A percentile compares a stretch with the other conserved stretches of the same genome.
Conservation (phyloP, 371 early-diverging fungal genomes). For the Mucor saturninus region DNA sequence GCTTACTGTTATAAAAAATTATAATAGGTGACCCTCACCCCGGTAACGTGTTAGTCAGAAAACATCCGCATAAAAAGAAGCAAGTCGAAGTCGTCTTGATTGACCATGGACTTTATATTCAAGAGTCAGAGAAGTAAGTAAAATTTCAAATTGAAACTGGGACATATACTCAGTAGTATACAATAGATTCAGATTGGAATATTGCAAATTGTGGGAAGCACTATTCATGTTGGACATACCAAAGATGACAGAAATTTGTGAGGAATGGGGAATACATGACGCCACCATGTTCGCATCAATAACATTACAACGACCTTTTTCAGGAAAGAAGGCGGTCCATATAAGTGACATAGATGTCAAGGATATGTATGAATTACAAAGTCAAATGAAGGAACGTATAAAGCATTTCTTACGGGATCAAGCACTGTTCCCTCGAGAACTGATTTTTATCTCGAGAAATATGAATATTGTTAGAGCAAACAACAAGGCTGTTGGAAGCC, state of each 20-base stretch:
- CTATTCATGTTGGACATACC: conserved; percentile 76
- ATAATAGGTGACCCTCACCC: conserved; percentile 78
- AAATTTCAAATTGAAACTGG: too few species aligned
- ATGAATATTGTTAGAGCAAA: conserved; percentile 88
- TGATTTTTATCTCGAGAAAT: conserved; percentile 90
- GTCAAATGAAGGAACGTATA: conserved; percentile 73
- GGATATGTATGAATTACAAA: conserved; percentile 76
- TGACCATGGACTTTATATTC: conserved; percentile 92
- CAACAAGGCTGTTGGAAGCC: conserved; percentile 84
- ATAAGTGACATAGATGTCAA: conserved; percentile 45
- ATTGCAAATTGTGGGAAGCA: conserved; percentile 86
- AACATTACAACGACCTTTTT: conserved; percentile 81
- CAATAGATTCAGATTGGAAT: conserved; percentile 74
- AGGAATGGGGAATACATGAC: conserved; percentile 86
- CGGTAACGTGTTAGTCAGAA: conserved; percentile 86
- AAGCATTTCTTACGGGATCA: conserved; percentile 75
- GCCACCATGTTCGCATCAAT: conserved; percentile 82
- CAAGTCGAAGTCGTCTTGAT: conserved; percentile 71
- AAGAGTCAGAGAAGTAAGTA: conserved; percentile 60
- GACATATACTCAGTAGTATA: not conserved
- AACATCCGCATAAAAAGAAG: conserved; percentile 60
- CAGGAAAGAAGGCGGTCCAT: conserved; percentile 57
- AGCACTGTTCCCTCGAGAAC: conserved; percentile 79
- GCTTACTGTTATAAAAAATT: not conserved
- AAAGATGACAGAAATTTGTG: conserved; percentile 66